Conservation (phyloP, 768 basidiomycete genomes). For the Tulasnella sp. region DNA sequence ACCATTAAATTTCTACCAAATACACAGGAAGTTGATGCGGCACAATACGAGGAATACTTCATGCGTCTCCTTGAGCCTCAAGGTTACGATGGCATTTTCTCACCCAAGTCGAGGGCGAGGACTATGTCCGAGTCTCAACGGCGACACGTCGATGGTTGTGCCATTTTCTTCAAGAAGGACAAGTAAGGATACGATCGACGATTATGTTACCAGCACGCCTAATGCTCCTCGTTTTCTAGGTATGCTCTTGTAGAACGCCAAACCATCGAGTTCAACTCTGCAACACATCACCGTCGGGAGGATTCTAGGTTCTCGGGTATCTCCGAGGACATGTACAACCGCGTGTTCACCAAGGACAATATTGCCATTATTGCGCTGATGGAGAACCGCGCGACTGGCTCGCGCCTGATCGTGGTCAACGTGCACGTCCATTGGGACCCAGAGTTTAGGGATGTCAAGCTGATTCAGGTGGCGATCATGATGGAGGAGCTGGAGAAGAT, state of each 20-base stretch:
- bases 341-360: constrained; percentile 90
- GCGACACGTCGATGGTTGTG: constrained; percentile 90
- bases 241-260: constrained; percentile 92
- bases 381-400: constrained; percentile 82
- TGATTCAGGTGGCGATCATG: constrained; percentile 90
- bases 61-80: constrained; percentile 62
- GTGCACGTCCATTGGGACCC: constrained; percentile 93
- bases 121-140: constrained; percentile 87
- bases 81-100: constrained; percentile 88
- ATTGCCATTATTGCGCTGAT: constrained; percentile 83
- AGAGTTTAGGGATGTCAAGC: constrained; percentile 89
- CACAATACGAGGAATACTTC: constrained; percentile 91
- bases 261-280: constrained; percentile 78
- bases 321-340: constrained; percentile 99
- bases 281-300: neutral
- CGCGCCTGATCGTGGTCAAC: constrained; percentile 85
- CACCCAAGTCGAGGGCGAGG: constrained; percentile 88
- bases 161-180: constrained; percentile 86
- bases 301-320: constrained; percentile 62
- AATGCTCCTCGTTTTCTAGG: constrained; percentile 42
- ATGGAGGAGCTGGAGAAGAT: constrained; percentile 92
- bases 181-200: constrained; percentile 54
- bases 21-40: constrained; percentile 74
- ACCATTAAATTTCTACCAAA: neutral
- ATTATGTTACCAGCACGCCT: neutral